Percentiles rank a stretch among this genome's conserved stretches.
These are phyloP conservation scores for Wickerhamiella dianesei DNA, from an alignment of 805 yeast genomes.

Conservation along the genomic window DNA sequence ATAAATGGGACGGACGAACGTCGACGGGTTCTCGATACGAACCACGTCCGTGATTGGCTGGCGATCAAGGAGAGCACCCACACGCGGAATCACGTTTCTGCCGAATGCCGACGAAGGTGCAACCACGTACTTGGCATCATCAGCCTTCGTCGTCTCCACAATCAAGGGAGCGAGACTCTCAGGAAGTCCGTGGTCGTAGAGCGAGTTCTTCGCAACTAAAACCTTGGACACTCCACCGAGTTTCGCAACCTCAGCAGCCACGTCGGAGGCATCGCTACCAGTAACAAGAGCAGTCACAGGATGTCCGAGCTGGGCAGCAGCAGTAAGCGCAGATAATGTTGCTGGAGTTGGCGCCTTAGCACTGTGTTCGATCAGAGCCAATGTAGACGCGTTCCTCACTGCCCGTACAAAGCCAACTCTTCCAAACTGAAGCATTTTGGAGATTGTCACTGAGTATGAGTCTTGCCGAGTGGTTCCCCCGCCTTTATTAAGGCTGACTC, in stretches of 20 bases:
- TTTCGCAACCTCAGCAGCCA: constrained; percentile 40
- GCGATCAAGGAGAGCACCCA: constrained; percentile 69
- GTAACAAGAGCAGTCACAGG: constrained; percentile 69
- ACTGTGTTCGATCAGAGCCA: constrained; percentile 58
- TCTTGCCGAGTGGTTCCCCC: too few species aligned
- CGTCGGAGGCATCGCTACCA: constrained; percentile 44
- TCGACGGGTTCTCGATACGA: constrained; percentile 47
- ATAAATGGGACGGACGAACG: constrained; percentile 85
- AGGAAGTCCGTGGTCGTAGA: constrained; percentile 55
- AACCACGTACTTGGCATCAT: constrained; percentile 53
- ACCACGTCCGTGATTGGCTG: constrained; percentile 82
- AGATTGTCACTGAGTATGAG: neutral
- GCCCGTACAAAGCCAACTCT: neutral
- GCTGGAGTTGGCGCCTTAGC: constrained; percentile 47
- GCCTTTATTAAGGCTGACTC: too few species aligned
- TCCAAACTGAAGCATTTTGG: neutral
- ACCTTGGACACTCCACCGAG: constrained; percentile 43
- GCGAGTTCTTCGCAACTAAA: constrained; percentile 41
- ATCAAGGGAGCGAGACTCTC: constrained; percentile 67
- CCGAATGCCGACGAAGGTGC: constrained; percentile 80
- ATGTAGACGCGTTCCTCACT: constrained; percentile 38
- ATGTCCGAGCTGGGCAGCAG: constrained; percentile 58
- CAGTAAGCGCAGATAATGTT: constrained; percentile 58
- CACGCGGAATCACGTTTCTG: constrained; percentile 72
- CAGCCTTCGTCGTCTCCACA: constrained; percentile 32